Percentiles rank a stretch among this genome's conserved stretches.
phyloP scores from a whole-genome alignment of 1,284 basidiomycete species.

The Tylopilus sp. region DNA sequence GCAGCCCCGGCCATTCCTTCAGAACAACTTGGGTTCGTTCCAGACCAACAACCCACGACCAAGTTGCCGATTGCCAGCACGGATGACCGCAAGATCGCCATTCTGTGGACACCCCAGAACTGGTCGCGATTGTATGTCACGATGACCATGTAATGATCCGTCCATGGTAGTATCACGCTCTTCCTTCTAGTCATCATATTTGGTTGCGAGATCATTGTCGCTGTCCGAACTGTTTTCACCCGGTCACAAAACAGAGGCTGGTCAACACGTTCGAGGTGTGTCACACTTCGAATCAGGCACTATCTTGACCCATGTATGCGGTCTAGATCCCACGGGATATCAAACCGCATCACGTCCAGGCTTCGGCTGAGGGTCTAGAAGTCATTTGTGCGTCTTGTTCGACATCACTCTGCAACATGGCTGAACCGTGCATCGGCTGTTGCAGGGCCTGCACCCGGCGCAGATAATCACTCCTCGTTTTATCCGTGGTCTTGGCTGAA shows the following conservation, averaged over 20 bases:
- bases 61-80: conserved; percentile 57
- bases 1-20: conserved; percentile 22
- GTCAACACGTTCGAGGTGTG: conserved; percentile 81
- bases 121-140: conserved; percentile 69
- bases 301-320: conserved; percentile 5
- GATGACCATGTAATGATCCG: not conserved
- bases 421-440: conserved; percentile 7
- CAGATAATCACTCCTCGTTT: conserved; percentile 62
- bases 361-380: conserved; percentile 65
- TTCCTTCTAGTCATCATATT: conserved; percentile 57
- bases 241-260: conserved; percentile 86
- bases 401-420: not conserved
- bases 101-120: conserved; percentile 65
- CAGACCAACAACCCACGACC: conserved; percentile 14
- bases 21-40: conserved; percentile 30
- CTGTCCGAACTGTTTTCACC: conserved; percentile 85
- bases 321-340: conserved; percentile 75
- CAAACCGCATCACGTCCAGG: conserved; percentile 59
- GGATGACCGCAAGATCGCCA: conserved; percentile 58
- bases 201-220: conserved; percentile 88
- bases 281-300: not conserved
- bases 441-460: conserved; percentile 58
- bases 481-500: conserved; percentile 89
- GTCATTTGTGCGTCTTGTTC: conserved; percentile 53
- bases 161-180: not conserved